Conservation (phyloP, 352 stramenopile species). For the Globisporangium camurandrum region DNA sequence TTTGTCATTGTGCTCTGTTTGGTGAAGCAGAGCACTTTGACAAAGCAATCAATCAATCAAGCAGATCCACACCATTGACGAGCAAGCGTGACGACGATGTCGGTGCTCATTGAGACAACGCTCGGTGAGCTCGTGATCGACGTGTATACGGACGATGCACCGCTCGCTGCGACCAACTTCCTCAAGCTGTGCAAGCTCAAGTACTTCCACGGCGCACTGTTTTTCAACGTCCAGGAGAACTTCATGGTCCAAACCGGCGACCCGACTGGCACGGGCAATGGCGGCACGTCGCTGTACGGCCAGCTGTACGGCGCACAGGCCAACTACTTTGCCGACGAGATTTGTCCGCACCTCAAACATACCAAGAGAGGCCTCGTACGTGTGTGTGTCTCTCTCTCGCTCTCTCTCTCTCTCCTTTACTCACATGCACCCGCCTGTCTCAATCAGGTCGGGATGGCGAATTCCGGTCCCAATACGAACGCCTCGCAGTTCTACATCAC, state of each 20-base stretch:
- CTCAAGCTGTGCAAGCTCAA: conserved; percentile 94
- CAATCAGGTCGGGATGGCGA: conserved; percentile 76
- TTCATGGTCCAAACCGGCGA: conserved; percentile 91
- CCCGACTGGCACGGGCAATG: conserved; percentile 90
- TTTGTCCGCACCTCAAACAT: conserved; percentile 40
- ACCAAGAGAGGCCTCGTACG: conserved; percentile 39
- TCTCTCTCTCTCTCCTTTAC: neutral
- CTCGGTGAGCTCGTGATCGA: conserved; percentile 89
- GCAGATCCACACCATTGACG: neutral
- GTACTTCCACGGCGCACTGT: conserved; percentile 92
- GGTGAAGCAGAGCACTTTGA: neutral
- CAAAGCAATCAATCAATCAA: neutral
- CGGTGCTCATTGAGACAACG: conserved; percentile 91
- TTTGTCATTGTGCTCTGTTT: too few relatives aligned
- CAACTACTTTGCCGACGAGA: conserved; percentile 75
- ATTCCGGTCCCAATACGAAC: conserved; percentile 65
- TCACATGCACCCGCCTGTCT: neutral
- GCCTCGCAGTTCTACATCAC: conserved; percentile 98
- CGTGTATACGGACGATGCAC: conserved; percentile 81
- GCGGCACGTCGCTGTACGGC: conserved; percentile 93
- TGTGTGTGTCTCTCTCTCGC: neutral
- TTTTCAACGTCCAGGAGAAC: conserved; percentile 96
- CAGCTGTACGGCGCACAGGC: conserved; percentile 85
- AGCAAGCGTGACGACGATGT: conserved; percentile 47
- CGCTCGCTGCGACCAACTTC: conserved; percentile 88